Percentiles rank a stretch among this genome's conserved stretches.
These are phyloP conservation scores for Wickerhamiella slavikovae DNA, from an alignment of 805 yeast species.

Conservation along the genomic window DNA sequence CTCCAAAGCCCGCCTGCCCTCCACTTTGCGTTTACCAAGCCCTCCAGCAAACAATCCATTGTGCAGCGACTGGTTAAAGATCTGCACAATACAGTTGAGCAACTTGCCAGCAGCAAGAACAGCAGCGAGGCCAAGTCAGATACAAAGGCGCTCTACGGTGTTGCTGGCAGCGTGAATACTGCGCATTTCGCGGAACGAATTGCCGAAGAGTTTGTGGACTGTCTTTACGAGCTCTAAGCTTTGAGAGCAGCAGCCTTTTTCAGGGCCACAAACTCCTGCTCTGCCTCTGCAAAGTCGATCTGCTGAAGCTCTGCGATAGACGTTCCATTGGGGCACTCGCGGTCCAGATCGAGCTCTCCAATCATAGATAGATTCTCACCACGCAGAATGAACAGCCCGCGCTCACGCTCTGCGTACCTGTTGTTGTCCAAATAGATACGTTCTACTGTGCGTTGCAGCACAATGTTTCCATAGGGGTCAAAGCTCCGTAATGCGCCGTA, in stretches of 20 bases:
- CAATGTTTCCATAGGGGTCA: slow-evolving; percentile 82
- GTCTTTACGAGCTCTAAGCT: slow-evolving; percentile 35
- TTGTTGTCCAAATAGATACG: slow-evolving; percentile 37
- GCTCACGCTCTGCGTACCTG: slow-evolving; percentile 53
- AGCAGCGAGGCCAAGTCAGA: slow-evolving; percentile 18
- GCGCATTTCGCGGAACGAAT: slow-evolving; percentile 65
- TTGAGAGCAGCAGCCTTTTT: slow-evolving; percentile 1
- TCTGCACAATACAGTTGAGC: slow-evolving; percentile 26
- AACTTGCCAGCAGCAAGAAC: slow-evolving; percentile 13
- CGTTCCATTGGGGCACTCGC: slow-evolving; percentile 34
- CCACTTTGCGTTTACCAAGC: slow-evolving; percentile 70
- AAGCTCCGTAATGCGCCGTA: slow-evolving; percentile 85
- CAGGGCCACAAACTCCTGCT: slow-evolving; percentile 18
- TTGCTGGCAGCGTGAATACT: slow-evolving; percentile 78
- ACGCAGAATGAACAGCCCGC: slow-evolving; percentile 74
- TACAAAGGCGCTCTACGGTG: slow-evolving; percentile 84
- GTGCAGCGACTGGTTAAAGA: slow-evolving; percentile 39
- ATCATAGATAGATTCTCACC: slow-evolving; percentile 91
- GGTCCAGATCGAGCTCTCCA: slow-evolving; percentile 83
- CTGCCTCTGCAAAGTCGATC: slow-evolving; percentile 44
- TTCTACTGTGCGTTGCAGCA: slow-evolving; percentile 77
- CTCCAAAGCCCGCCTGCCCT: slow-evolving; percentile 81
- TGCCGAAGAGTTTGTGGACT: slow-evolving; percentile 64
- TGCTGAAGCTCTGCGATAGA: slow-evolving; percentile 34
- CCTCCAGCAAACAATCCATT: slow-evolving; percentile 40